Base-by-base conservation (phyloP, 1,139 yeast genomes). In the Citeromyces hawaiiensis region DNA sequence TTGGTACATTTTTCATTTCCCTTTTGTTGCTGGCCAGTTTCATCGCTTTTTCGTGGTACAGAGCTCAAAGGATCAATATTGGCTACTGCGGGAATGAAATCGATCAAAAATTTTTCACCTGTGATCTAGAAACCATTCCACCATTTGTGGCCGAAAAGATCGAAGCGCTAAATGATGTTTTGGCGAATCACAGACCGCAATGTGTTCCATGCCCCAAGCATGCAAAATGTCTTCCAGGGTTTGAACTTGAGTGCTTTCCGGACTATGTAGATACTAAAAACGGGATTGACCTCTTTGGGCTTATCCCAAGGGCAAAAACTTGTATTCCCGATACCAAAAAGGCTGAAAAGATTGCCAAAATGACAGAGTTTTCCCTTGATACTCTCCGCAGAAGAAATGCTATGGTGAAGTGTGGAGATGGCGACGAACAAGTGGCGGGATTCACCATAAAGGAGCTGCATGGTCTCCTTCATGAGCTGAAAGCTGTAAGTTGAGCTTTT, bases 181-280 rank as follows among this genome's bases (percentile, higher is more conserved):
- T 35, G 34, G 51, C 14, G 35, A 36, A 6, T 32, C 36, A 60
- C 41, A 71, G 71, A 40, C 95, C 96, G 3, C 44, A 51, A 2
- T 91, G 97, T 58, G 60, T 70, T 6, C 72, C 72, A 31, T 88
- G 97, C 53, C 97, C 97, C 1, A 68, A 67, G 8, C 83, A 88
- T 57, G 94, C 93, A 1, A 64, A 74, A 39, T 91, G 97, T 55
- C 72, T 68, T 45, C 72, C 76, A 23, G 57, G 67, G 38, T 63
- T 80, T 49, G 63, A 69, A 44, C 55, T 82, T 14, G 74, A 69
- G 40, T 87, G 96, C 56, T 78, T 72, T 49, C 77, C 76, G 37
- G 93, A 81, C 43, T 86, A 70, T 55, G 61, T 75, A 35, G 70
- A 69, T 38, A 57, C 57, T 37, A 62, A 68, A 40, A 81, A 83